Base-by-base conservation (phyloP, 2,329 filamentous ascomycete species). In the Beauveria caledonica region DNA sequence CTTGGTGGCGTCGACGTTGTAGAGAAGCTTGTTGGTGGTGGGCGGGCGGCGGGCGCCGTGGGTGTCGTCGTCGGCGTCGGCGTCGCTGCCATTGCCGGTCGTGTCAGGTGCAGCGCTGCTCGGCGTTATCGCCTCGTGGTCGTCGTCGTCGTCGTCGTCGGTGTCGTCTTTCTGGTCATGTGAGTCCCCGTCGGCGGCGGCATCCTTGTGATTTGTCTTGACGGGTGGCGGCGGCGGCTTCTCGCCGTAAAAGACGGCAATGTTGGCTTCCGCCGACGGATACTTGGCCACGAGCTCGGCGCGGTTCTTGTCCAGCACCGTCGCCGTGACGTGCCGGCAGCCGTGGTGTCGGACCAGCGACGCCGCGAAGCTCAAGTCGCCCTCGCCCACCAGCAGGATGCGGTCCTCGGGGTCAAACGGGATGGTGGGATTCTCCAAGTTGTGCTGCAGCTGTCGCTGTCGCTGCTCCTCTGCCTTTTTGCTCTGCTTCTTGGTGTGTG, bases 301-400 rank as follows among this genome's bases (percentile, higher is more conserved):
- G 36, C 76, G 70, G 61, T 74, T 72, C 67, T 76, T 77, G 70
- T 92, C 89, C 66, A 83, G 80, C 17, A 87, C 85, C 2, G 89
- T 92, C 42, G 87, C 88, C 0, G 84, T 87, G 6, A 93, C 72
- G 67, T 86, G 78, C 62, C 76, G 79, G 75, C 86, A 90, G 65
- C 77, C 79, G 74, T 91, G 87, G 67, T 87, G 79, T 58, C 79
- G 73, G 57, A 87, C 78, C 2, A 93, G 78, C 2, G 84, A 86
- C 29, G 81, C 80, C 13, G 89, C 83, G 71, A 92, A 93, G 70
- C 87, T 91, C 69, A 94, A 84, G 73, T 95, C 90, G 65, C 85
- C 90, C 70, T 94, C 90, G 67, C 90, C 90, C 56, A 93, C 75
- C 3, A 93, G 82, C 7, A 94, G 83, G 64, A 93, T 90, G 66